Conservation (phyloP, 306 rosid species). For the Vigna radiata region DNA sequence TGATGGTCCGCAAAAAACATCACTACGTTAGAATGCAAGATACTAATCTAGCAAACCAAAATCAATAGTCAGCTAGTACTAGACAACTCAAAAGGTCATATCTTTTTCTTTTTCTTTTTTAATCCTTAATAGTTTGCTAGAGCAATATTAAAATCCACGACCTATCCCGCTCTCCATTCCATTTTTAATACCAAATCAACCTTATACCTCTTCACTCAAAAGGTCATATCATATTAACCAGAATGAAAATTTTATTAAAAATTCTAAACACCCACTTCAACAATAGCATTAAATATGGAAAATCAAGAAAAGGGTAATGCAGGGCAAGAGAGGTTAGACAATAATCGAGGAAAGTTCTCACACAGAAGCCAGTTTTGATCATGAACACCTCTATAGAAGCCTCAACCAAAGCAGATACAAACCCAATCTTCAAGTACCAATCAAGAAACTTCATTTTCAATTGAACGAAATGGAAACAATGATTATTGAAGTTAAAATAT, state of each 20-base stretch:
- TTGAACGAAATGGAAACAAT: slow-evolving; percentile 32
- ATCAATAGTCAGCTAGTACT: not conserved
- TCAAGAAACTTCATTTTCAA: slow-evolving; percentile 73
- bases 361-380: slow-evolving; percentile 94
- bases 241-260: not conserved
- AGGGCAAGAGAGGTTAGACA: not conserved
- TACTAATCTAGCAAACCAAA: slow-evolving; percentile 23
- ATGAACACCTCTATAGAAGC: slow-evolving; percentile 93
- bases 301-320: slow-evolving; percentile 24
- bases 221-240: not conserved
- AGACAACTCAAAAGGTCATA: slow-evolving; percentile 9
- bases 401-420: slow-evolving; percentile 76
- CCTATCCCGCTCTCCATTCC: too few relatives aligned
- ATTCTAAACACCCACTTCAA: not conserved
- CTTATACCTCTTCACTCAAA: not conserved
- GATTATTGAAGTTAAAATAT: not conserved
- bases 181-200: too few relatives aligned
- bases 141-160: too few relatives aligned
- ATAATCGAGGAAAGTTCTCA: slow-evolving; percentile 64
- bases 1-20: not conserved
- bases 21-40: not conserved
- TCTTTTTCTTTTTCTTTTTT: not conserved
- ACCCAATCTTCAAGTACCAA: slow-evolving; percentile 90
- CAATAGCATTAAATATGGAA: slow-evolving; percentile 30
- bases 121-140: too few relatives aligned